A percentile compares a stretch with the other conserved stretches of the same genome.
Conservation (phyloP, 331 rosid species). For the Malus hybrid region DNA sequence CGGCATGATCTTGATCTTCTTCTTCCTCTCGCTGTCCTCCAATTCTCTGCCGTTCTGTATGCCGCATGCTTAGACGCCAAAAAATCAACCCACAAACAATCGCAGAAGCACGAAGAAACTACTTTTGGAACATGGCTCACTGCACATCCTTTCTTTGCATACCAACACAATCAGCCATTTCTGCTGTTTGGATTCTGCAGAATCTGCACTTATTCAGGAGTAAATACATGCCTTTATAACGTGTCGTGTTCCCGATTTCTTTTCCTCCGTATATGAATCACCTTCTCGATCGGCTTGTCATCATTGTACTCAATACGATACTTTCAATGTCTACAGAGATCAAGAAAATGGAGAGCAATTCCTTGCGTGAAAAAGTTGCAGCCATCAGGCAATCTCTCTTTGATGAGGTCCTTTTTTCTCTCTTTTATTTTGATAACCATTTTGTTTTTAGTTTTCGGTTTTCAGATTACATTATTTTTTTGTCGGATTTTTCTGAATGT, state of each 20-base stretch:
- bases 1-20: no score
- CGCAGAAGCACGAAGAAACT: neutral
- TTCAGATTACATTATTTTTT: no score
- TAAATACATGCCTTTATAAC: conserved; percentile 6
- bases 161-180: neutral
- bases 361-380: conserved; percentile 10
- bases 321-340: neutral
- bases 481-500: no score
- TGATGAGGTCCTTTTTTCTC: conserved; percentile 23
- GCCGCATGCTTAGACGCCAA: no score
- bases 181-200: neutral
- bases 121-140: neutral
- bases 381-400: conserved; percentile 28
- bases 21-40: no score
- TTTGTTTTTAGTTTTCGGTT: neutral
- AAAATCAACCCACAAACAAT: no score
- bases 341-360: conserved; percentile 10
- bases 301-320: neutral
- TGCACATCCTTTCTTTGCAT: neutral
- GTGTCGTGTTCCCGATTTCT: neutral
- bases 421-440: neutral
- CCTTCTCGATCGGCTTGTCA: neutral
- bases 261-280: neutral
- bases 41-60: no score
- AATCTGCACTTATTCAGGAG: neutral